phyloP scores from a whole-genome alignment of 2,329 filamentous ascomycete genomes.

The Apiospora aurea region DNA sequence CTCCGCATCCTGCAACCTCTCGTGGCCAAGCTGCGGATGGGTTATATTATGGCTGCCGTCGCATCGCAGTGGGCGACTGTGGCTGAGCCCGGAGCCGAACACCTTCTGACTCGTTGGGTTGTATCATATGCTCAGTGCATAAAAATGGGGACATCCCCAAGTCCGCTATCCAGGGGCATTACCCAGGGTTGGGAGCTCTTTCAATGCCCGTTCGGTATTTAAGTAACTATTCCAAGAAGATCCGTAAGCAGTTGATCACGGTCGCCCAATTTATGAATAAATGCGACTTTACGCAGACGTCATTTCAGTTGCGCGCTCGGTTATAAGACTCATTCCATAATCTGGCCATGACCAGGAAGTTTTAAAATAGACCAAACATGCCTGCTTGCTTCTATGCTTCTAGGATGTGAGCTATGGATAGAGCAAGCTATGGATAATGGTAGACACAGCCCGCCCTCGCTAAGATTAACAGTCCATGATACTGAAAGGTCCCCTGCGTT shows the following conservation, averaged over 20 bases:
- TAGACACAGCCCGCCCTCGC: too few species aligned
- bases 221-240: background rate
- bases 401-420: background rate
- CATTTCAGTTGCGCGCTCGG: background rate
- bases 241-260: background rate
- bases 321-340: background rate
- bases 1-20: too few species aligned
- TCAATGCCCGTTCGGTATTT: background rate
- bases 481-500: background rate
- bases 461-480: background rate
- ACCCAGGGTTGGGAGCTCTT: background rate
- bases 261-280: background rate
- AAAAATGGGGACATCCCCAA: background rate
- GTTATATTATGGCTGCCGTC: background rate
- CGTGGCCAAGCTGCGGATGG: background rate
- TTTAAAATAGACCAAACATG: background rate
- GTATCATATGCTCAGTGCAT: background rate
- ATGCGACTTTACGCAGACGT: background rate
- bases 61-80: background rate
- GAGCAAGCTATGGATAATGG: too few species aligned
- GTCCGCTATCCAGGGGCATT: background rate
- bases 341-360: background rate
- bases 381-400: background rate
- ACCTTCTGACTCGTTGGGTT: constrained; percentile 10
- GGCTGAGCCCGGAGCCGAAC: background rate